Percentiles rank a stretch among this genome's conserved stretches.
Conservation (phyloP, 495 filamentous ascomycete genomes). For the Talaromyces adpressus region DNA sequence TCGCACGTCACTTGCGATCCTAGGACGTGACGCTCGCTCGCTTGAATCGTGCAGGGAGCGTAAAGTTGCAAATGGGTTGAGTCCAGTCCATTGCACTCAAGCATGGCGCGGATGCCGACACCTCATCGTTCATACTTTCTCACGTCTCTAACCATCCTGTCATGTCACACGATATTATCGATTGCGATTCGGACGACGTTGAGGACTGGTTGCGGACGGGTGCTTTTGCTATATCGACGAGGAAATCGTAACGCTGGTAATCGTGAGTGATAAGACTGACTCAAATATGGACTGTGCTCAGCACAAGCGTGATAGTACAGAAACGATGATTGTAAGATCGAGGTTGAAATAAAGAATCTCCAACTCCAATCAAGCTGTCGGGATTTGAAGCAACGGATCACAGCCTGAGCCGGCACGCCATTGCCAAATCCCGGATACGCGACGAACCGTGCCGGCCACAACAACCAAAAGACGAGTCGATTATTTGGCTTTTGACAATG, state of each 20-base stretch:
- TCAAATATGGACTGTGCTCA: not conserved
- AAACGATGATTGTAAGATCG: not conserved
- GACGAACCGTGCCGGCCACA: not conserved
- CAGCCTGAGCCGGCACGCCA: not conserved
- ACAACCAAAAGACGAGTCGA: not conserved
- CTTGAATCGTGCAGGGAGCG: not conserved
- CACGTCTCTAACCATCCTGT: not conserved
- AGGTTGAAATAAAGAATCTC: not conserved
- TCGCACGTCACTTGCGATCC: not conserved
- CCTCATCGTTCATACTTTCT: not conserved
- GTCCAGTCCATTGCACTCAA: not conserved
- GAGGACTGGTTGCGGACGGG: not conserved
- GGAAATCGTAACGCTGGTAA: not conserved
- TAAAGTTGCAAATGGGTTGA: too few relatives aligned
- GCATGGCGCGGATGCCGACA: not conserved
- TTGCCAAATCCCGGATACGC: not conserved
- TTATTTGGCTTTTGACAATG: not conserved
- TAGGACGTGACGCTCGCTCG: not conserved
- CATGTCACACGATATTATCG: not conserved
- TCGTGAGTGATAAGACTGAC: not conserved
- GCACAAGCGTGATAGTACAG: not conserved
- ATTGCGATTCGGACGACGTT: not conserved
- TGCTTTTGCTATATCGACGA: not conserved
- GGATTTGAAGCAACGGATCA: not conserved
- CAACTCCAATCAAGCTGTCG: not conserved